Percentiles rank a stretch among this genome's conserved stretches.
Conservation (phyloP, 2,329 filamentous ascomycete genomes). For the Passalora sequoiae region DNA sequence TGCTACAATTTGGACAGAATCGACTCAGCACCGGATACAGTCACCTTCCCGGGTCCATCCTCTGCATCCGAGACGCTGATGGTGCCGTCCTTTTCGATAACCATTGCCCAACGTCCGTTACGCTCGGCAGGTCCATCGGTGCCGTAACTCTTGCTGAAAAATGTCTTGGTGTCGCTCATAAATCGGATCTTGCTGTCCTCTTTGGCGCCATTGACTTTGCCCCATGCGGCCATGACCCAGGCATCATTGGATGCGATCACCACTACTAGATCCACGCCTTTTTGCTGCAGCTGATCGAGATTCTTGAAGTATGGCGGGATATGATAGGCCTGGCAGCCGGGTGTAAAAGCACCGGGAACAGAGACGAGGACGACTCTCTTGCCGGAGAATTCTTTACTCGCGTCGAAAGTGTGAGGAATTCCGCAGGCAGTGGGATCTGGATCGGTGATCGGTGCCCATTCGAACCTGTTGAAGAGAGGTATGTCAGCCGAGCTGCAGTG, state of each 20-base stretch:
- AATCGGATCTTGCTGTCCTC: constrained; percentile 71
- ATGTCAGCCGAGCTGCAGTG: not conserved
- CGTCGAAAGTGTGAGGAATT: constrained; percentile 70
- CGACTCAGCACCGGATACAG: constrained; percentile 35
- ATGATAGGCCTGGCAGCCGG: constrained; percentile 76
- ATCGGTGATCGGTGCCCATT: constrained; percentile 73
- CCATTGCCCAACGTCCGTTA: constrained; percentile 71
- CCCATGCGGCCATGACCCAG: constrained; percentile 64
- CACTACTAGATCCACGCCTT: constrained; percentile 77
- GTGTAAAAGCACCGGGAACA: constrained; percentile 62
- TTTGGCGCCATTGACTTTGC: constrained; percentile 76
- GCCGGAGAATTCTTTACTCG: constrained; percentile 67
- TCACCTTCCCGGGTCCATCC: constrained; percentile 46
- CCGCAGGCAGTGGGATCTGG: constrained; percentile 69
- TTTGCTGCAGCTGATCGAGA: constrained; percentile 63
- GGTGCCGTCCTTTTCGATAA: constrained; percentile 68
- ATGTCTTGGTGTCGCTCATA: constrained; percentile 65
- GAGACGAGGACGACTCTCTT: constrained; percentile 69
- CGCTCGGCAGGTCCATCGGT: constrained; percentile 67
- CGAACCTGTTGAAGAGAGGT: constrained; percentile 35
- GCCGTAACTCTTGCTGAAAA: constrained; percentile 72
- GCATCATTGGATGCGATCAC: constrained; percentile 81
- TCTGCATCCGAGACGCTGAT: constrained; percentile 76
- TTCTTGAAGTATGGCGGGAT: constrained; percentile 75
- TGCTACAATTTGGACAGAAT: constrained; percentile 26